A percentile compares a stretch with the other conserved stretches of the same genome.
These are phyloP conservation scores for Rhynchosporium graminicola DNA, from an alignment of 2,329 filamentous ascomycete genomes.

Conservation along the genomic window DNA sequence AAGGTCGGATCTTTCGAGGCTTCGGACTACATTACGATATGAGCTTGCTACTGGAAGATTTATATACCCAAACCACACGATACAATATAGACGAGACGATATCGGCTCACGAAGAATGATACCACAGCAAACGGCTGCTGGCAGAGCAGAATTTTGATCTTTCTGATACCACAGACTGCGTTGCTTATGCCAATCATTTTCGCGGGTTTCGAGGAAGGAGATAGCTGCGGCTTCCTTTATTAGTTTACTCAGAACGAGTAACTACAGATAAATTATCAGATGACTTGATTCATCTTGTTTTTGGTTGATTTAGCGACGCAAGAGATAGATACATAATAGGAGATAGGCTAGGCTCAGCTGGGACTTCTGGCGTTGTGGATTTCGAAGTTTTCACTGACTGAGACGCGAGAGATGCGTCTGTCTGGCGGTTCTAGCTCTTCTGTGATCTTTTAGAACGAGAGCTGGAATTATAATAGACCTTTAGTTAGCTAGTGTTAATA, in stretches of 20 bases:
- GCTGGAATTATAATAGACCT: neutral
- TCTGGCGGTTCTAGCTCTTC: neutral
- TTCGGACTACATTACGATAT: neutral
- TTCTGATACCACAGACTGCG: constrained; percentile 25
- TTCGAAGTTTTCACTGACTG: neutral
- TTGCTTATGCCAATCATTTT: constrained; percentile 11
- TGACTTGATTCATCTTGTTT: neutral
- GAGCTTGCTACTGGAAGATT: neutral
- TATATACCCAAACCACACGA: neutral
- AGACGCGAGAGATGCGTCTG: neutral
- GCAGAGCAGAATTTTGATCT: neutral
- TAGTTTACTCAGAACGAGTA: neutral
- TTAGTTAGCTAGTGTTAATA: neutral
- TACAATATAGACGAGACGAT: neutral
- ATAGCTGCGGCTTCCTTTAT: neutral
- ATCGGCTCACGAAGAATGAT: neutral
- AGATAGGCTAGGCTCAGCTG: neutral
- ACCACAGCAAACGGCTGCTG: neutral
- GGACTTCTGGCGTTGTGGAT: constrained; percentile 12
- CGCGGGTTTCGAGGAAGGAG: constrained; percentile 6
- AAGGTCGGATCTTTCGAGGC: too few species aligned
- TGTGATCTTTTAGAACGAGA: neutral
- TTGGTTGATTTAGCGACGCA: constrained; percentile 8
- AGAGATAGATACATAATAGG: neutral
- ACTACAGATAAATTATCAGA: neutral